Conservation (phyloP, 345 rosid species). For the Arabidopsis arenosa region DNA sequence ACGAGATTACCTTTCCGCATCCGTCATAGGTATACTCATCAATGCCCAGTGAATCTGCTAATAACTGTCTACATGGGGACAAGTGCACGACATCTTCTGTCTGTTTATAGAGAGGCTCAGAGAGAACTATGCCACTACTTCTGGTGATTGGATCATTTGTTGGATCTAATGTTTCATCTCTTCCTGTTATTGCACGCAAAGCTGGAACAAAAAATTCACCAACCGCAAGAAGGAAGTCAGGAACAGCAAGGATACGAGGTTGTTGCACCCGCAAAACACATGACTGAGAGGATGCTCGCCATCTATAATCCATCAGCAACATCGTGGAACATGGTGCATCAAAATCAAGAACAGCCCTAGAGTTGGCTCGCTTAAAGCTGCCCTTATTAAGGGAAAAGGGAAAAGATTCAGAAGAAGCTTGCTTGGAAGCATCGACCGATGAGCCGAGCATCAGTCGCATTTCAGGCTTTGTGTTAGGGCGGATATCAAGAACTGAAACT, state of each 20-base stretch:
- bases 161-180: conserved; percentile 92
- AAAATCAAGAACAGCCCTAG: conserved; percentile 56
- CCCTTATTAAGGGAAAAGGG: conserved; percentile 57
- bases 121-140: conserved; percentile 71
- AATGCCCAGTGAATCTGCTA: conserved; percentile 81
- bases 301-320: conserved; percentile 96
- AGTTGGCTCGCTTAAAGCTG: conserved; percentile 56
- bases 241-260: conserved; percentile 93
- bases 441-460: conserved; percentile 99
- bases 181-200: conserved; percentile 85
- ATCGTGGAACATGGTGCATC: conserved; percentile 80
- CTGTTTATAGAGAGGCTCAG: conserved; percentile 72
- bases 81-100: conserved; percentile 79
- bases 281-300: conserved; percentile 87
- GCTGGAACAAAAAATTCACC: conserved; percentile 97
- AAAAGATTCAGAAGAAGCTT: conserved; percentile 63
- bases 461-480: conserved; percentile 89
- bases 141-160: conserved; percentile 85
- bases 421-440: conserved; percentile 85
- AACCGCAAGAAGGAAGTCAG: conserved; percentile 93
- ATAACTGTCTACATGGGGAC: conserved; percentile 78
- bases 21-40: conserved; percentile 91
- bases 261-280: conserved; percentile 89
- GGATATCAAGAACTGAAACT: conserved; percentile 85
- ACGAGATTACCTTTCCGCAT: conserved; percentile 73